Base-by-base conservation (phyloP, 2,329 filamentous ascomycete genomes). In the Paraconiothyrium brasiliense region DNA sequence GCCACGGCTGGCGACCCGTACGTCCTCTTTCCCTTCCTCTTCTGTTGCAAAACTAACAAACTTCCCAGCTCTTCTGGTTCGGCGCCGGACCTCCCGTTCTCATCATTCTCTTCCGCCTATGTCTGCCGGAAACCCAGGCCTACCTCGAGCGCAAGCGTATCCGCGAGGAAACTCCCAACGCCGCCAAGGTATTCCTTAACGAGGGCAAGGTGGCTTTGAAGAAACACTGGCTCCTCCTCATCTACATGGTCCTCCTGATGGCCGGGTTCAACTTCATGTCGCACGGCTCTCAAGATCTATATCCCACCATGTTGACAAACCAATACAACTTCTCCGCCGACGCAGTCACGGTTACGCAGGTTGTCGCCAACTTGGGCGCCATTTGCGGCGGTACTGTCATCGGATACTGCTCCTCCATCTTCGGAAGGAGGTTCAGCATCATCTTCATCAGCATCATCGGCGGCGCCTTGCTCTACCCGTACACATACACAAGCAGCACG, bases 211-310 rank as follows among this genome's bases (percentile, higher is more conserved):
- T 94, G 0, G 93, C 92, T 0, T 73, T 97, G 34, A 90, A 87
- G 78, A 86, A 87, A 11, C 92, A 97, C 78, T 97, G 93, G 93
- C 66, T 92, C 14, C 79, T 96, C 2, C 83, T 97, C 59, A 82
- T 89, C 39, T 97, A 97, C 79, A 83, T 97, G 60, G 92, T 97
- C 7, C 82, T 97, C 22, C 83, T 97, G 43, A 96, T 96, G 92
- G 90, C 92, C 1, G 92, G 92, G 4, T 95, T 97, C 83, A 97
- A 96, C 80, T 96, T 95, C 75, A 93, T 95, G 91, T 91, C 89
- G 20, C 92, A 94, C 74, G 91, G 91, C 57, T 90, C 87, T 24
- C 88, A 91, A 70, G 87, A 90, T 76, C 77, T 89, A 2, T 89
- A 88, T 65, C 86, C 85, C 0, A 87, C 86, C 3, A 85, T 89